These are phyloP conservation scores for Lentinula edodes DNA, from an alignment of 768 basidiomycete species.

Conservation along the genomic window DNA sequence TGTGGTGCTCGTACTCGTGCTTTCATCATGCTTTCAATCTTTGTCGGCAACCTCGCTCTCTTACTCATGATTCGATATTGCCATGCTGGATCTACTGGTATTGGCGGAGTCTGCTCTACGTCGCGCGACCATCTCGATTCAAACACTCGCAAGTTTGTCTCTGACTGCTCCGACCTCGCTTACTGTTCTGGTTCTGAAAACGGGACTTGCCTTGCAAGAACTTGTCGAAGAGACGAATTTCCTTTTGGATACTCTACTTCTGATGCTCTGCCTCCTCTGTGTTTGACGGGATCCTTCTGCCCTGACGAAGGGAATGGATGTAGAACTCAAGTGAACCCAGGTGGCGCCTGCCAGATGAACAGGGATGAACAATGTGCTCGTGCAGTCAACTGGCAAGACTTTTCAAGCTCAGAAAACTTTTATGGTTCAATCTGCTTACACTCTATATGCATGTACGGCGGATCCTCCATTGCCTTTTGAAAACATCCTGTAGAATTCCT, in stretches of 20 bases:
- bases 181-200: conserved; percentile 43
- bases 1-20: too few species aligned
- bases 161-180: conserved; percentile 54
- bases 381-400: conserved; percentile 32
- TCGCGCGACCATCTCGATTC: conserved; percentile 48
- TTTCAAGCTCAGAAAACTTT: conserved; percentile 35
- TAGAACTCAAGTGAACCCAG: conserved; percentile 31
- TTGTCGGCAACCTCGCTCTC: neutral
- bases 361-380: conserved; percentile 53
- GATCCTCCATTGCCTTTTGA: neutral
- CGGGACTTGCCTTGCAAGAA: conserved; percentile 46
- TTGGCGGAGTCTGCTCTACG: conserved; percentile 27
- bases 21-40: neutral
- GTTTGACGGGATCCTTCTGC: conserved; percentile 50
- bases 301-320: conserved; percentile 65
- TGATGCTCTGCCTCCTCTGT: conserved; percentile 45
- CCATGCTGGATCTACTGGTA: neutral
- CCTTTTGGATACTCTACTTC: conserved; percentile 41
- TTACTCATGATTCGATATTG: neutral
- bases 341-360: conserved; percentile 51
- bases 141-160: conserved; percentile 49
- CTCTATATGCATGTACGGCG: conserved; percentile 49
- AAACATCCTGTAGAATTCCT: neutral
- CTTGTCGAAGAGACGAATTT: conserved; percentile 58
- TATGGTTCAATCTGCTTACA: conserved; percentile 58